These are phyloP conservation scores for Zalaria sp. DNA, from an alignment of 2,329 filamentous ascomycete genomes.

Conservation along the genomic window DNA sequence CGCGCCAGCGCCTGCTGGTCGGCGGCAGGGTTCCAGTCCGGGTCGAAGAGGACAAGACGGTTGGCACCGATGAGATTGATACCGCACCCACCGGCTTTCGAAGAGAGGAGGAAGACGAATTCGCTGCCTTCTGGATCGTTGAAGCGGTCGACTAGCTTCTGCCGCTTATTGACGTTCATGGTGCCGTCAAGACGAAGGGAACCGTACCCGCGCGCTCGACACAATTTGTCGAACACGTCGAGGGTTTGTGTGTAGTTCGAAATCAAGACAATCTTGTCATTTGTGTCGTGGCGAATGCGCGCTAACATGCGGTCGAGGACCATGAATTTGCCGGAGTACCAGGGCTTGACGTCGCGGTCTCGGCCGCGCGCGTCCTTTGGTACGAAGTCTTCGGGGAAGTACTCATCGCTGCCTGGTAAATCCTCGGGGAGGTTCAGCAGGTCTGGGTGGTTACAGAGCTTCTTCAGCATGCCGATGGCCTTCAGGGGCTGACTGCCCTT, in stretches of 20 bases:
- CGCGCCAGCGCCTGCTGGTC: constrained; percentile 94
- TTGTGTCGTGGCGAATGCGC: constrained; percentile 86
- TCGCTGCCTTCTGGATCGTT: constrained; percentile 84
- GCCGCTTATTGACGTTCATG: constrained; percentile 94
- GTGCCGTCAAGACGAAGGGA: constrained; percentile 83
- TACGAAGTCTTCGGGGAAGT: constrained; percentile 75
- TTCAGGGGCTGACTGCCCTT: constrained; percentile 95
- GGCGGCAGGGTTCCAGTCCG: constrained; percentile 88
- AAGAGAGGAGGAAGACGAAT: constrained; percentile 91
- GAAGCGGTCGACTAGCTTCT: constrained; percentile 95
- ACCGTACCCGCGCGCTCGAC: constrained; percentile 72
- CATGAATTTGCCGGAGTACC: constrained; percentile 97
- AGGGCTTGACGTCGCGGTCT: constrained; percentile 82
- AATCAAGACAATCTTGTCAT: constrained; percentile 98
- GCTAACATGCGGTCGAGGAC: constrained; percentile 93
- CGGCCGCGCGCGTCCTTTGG: constrained; percentile 77
- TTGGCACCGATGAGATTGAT: constrained; percentile 93
- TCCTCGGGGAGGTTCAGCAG: constrained; percentile 72
- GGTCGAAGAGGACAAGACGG: constrained; percentile 88
- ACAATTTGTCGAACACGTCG: constrained; percentile 85
- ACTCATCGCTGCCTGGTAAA: constrained; percentile 70
- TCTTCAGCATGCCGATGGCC: constrained; percentile 92
- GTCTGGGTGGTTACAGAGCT: constrained; percentile 96
- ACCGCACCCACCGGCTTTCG: constrained; percentile 92
- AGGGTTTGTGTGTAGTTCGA: constrained; percentile 97